These are phyloP conservation scores for Plasmopara viticola DNA, from an alignment of 352 stramenopile genomes.

Conservation along the genomic window DNA sequence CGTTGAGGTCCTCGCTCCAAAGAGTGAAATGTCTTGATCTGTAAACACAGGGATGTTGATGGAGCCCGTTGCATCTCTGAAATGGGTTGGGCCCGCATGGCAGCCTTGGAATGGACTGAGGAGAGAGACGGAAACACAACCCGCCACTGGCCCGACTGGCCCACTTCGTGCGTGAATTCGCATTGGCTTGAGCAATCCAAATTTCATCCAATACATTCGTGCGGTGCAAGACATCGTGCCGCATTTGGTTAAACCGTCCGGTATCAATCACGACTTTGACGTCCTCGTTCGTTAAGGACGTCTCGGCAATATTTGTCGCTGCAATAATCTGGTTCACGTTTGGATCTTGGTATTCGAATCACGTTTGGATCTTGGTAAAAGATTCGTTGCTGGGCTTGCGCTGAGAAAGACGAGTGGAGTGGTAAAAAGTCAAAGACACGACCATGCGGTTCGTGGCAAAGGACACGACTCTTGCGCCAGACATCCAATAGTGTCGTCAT, in stretches of 20 bases:
- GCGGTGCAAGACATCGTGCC: conserved; percentile 67
- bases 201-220: conserved; percentile 89
- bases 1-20: conserved; percentile 20
- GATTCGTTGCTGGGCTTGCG: conserved; percentile 90
- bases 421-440: conserved; percentile 67
- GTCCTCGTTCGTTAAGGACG: conserved; percentile 93
- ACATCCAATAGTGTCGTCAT: conserved; percentile 85
- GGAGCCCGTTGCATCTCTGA: conserved; percentile 95
- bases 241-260: conserved; percentile 91
- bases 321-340: conserved; percentile 90
- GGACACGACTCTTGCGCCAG: conserved; percentile 46
- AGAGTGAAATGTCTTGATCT: conserved; percentile 88
- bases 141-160: conserved; percentile 90
- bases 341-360: conserved; percentile 33
- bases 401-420: conserved; percentile 91
- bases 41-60: conserved; percentile 93
- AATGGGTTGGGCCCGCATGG: conserved; percentile 76
- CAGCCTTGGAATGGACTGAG: conserved; percentile 64
- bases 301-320: conserved; percentile 96
- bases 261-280: conserved; percentile 94
- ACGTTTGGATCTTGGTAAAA: conserved; percentile 69
- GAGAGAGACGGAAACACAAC: conserved; percentile 87
- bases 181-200: conserved; percentile 87
- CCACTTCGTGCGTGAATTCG: conserved; percentile 84
- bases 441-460: conserved; percentile 29